Conservation (phyloP, 192 early-diverging fungal genomes). For the Linnemannia schmuckeri region DNA sequence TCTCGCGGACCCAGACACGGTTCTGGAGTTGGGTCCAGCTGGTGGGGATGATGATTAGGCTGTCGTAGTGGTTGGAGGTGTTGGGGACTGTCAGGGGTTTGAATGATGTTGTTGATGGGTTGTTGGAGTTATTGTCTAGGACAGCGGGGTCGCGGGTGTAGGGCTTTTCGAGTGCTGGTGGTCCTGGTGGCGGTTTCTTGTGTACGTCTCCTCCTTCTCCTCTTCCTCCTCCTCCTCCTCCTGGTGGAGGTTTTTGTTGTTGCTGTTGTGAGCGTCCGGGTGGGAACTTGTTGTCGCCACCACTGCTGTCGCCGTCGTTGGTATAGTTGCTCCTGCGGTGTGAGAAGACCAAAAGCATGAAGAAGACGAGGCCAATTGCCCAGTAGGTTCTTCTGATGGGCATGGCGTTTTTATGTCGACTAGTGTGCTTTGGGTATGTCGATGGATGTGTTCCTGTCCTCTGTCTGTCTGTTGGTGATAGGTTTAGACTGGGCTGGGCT, state of each 20-base stretch:
- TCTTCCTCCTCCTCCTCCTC: neutral
- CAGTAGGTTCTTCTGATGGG: conserved; percentile 25
- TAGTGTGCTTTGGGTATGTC: no score
- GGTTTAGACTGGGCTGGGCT: neutral
- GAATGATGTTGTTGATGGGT: conserved; percentile 21
- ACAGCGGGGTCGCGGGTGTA: conserved; percentile 4
- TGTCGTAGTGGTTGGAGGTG: conserved; percentile 56
- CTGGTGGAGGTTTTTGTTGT: conserved; percentile 13
- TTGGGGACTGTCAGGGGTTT: conserved; percentile 24
- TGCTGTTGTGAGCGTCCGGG: conserved; percentile 8
- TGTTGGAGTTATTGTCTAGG: conserved; percentile 15
- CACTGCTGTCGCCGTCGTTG: conserved; percentile 4
- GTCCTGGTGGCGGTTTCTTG: neutral
- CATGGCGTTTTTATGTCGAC: conserved; percentile 11
- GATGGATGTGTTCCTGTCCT: neutral
- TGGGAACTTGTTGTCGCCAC: neutral
- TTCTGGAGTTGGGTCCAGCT: conserved; percentile 46
- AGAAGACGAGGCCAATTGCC: conserved; percentile 28
- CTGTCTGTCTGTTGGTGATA: conserved; percentile 7
- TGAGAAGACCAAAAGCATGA: conserved; percentile 36
- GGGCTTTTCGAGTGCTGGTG: neutral
- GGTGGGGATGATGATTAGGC: conserved; percentile 63
- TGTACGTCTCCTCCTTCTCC: neutral
- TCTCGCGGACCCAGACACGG: conserved; percentile 63
- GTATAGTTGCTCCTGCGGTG: conserved; percentile 11